Evolutionary conservation across 257 asterid species (phyloP).

Genomic region (Avicennia marina): DNA sequence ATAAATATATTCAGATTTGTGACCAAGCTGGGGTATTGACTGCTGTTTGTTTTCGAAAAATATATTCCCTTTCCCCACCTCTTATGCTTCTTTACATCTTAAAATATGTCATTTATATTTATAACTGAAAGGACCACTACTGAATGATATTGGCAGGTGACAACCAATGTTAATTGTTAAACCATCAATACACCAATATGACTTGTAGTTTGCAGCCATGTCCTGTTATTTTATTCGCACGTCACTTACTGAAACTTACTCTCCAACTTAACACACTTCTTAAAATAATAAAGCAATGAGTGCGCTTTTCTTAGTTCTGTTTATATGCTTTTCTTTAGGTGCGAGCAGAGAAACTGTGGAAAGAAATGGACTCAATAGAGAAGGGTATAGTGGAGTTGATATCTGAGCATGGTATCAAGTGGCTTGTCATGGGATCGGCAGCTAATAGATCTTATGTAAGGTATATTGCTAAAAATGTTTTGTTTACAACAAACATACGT

Average conservation of each 20-base stretch:
- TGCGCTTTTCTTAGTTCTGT: no score
- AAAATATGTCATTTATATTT: background rate
- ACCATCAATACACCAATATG: no score
- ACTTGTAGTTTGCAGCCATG: no score
- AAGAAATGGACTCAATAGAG: constrained; percentile 65
- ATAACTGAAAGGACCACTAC: background rate
- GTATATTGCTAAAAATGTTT: constrained; percentile 29
- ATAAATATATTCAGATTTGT: constrained; percentile 59
- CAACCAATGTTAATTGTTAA: no score
- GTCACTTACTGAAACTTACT: no score
- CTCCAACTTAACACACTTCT: no score
- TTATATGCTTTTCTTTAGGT: constrained; percentile 34
- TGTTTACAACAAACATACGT: no score
- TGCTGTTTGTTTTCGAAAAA: no score
- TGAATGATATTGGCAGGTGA: background rate
- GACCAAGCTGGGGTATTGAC: constrained; percentile 73
- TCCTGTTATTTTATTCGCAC: no score
- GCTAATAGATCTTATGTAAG: constrained; percentile 54
- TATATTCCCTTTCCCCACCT: no score
- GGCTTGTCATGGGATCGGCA: constrained; percentile 90
- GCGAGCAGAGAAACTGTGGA: constrained; percentile 49
- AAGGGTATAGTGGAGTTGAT: constrained; percentile 77
- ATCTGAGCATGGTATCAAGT: constrained; percentile 50
- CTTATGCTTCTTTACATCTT: background rate
- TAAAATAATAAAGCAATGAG: no score